Base-by-base conservation (phyloP, 2,329 filamentous ascomycete species). In the Venturia aucupariae region DNA sequence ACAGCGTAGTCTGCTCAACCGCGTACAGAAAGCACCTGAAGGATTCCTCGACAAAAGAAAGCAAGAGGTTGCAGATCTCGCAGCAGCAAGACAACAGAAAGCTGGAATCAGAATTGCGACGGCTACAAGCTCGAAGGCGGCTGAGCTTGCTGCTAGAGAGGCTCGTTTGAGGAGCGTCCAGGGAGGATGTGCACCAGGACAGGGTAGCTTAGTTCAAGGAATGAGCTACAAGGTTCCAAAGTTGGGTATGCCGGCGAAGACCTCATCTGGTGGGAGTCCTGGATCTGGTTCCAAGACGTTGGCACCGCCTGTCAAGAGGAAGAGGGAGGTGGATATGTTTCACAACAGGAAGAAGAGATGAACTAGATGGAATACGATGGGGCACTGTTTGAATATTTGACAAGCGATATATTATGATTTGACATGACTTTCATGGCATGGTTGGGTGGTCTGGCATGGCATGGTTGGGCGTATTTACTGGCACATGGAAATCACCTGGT, bases 281-380 rank as follows among this genome's bases (percentile, higher is more conserved):
- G 38, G 27, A 0, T 41, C 41, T 57, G 51, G 27, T n/a, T 8
- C 17, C 6, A 57, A 57, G 59, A 24, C 22, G 32, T 8, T 22
- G 35, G 22, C 59, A 15, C 32, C 35, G 15, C 6, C 35, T 13
- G 38, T 24, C 41, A 62, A 62, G 61, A 48, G 61, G 42, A 62
- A 62, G 61, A 46, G 61, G 39, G 61, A 62, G 44, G 24, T 51
- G 13, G 46, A 62, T n/a, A 44, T 62, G 39, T 54, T 62, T 17
- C 32, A 42, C 15, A 41, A 48, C 10, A 62, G 32, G 24, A 62
- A 62, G 61, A 62, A 54, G 61, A 48, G 61, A 38, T 62, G 44
- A 51, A 22, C 8, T 24, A n/a, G 30, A n/a, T 4, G 22, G 51
- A 27, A 60, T 8, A 38, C 11, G 22, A 24, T 5, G 30, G 24